Evolutionary conservation across 2,329 filamentous ascomycete genomes (phyloP).

Genomic region (Xylaria sp.): DNA sequence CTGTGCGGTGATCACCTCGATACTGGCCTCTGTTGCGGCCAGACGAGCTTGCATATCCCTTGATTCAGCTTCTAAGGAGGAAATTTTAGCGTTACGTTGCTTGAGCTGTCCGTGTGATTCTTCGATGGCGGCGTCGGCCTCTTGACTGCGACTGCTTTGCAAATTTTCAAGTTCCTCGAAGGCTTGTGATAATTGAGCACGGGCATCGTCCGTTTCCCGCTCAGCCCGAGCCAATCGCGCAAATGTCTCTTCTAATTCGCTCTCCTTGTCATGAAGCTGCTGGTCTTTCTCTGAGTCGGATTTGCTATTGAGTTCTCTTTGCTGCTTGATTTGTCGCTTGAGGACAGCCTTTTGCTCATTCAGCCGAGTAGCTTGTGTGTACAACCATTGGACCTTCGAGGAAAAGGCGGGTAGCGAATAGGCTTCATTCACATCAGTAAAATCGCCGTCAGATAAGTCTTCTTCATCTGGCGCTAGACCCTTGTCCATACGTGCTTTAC

Average conservation of each 20-base stretch:
- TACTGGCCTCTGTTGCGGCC: constrained; percentile 53
- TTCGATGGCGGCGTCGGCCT: constrained; percentile 50
- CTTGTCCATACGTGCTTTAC: constrained; percentile 65
- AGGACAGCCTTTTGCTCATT: constrained; percentile 91
- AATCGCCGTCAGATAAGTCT: constrained; percentile 71
- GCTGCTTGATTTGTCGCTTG: constrained; percentile 92
- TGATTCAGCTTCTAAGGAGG: constrained; percentile 56
- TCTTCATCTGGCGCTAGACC: constrained; percentile 69
- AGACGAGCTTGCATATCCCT: constrained; percentile 54
- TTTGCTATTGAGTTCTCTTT: constrained; percentile 90
- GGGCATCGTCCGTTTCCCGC: constrained; percentile 53
- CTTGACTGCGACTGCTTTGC: constrained; percentile 50
- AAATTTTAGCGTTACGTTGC: constrained; percentile 58
- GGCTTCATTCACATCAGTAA: constrained; percentile 65
- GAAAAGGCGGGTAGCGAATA: constrained; percentile 83
- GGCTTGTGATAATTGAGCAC: constrained; percentile 61
- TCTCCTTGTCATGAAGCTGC: constrained; percentile 68
- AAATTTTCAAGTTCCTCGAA: constrained; percentile 60
- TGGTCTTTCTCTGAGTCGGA: constrained; percentile 78
- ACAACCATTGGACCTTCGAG: constrained; percentile 81
- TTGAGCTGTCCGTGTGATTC: constrained; percentile 55
- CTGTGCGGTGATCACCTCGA: constrained; percentile 54
- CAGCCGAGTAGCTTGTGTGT: constrained; percentile 78
- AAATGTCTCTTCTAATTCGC: constrained; percentile 63
- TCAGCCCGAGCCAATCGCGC: constrained; percentile 47